phyloP scores from a whole-genome alignment of 2,329 filamentous ascomycete species.

The Diplocarpon mali region DNA sequence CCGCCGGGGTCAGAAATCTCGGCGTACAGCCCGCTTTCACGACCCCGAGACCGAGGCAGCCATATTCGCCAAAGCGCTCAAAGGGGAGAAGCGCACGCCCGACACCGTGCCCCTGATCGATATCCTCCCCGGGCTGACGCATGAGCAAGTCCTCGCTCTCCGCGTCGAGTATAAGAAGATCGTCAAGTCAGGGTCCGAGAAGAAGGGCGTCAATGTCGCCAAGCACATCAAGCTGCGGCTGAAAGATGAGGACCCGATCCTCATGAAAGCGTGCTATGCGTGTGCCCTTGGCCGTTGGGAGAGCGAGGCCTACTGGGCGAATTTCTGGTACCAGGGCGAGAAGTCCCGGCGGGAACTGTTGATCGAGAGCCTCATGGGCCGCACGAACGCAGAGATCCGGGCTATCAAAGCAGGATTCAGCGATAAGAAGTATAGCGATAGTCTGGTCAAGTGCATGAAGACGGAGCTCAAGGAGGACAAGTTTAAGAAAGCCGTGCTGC shows the following conservation, averaged over 20 bases:
- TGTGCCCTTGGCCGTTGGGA: conserved; percentile 86
- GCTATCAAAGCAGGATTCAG: conserved; percentile 80
- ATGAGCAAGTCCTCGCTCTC: conserved; percentile 79
- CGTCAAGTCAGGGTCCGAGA: conserved; percentile 64
- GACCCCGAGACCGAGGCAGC: conserved; percentile 72
- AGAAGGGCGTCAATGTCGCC: conserved; percentile 71
- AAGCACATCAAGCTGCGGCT: conserved; percentile 72
- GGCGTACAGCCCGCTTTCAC: conserved; percentile 65
- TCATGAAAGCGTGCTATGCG: conserved; percentile 87
- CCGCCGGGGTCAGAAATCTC: conserved; percentile 25
- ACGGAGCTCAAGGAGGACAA: conserved; percentile 92
- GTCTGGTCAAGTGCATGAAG: conserved; percentile 74
- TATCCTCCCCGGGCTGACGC: conserved; percentile 72
- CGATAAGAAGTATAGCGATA: conserved; percentile 85
- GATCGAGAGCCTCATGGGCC: conserved; percentile 86
- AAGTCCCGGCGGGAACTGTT: conserved; percentile 76
- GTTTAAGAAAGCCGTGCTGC: conserved; percentile 78
- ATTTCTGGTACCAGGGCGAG: conserved; percentile 92
- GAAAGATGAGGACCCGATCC: conserved; percentile 60
- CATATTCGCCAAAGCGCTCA: conserved; percentile 62
- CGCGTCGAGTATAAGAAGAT: conserved; percentile 84
- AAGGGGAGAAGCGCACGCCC: conserved; percentile 42
- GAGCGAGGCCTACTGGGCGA: conserved; percentile 93
- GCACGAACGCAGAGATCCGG: conserved; percentile 75
- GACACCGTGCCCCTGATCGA: conserved; percentile 66